Percentiles rank a stretch among this genome's conserved stretches.
Evolutionary conservation across 2,329 filamentous ascomycete species (phyloP).

Genomic region (Aspergillus udagawae): DNA sequence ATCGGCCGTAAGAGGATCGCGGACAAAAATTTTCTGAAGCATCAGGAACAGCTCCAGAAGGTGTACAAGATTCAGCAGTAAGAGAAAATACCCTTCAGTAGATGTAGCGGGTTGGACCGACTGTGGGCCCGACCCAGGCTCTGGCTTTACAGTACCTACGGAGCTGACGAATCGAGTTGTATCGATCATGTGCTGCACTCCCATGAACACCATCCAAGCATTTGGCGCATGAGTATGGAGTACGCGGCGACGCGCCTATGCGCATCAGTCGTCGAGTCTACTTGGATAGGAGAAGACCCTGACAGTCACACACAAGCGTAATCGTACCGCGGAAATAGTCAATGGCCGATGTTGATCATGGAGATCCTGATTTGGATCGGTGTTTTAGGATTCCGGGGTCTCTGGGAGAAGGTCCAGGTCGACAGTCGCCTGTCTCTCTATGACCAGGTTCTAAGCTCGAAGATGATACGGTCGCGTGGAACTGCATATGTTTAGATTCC

Average conservation of each 20-base stretch:
- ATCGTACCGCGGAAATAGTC: background rate
- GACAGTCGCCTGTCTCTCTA: too few relatives aligned
- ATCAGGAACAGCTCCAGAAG: background rate
- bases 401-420: background rate
- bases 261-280: background rate
- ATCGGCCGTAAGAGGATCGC: background rate
- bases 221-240: background rate
- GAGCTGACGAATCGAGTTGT: background rate
- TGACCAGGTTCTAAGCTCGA: too few relatives aligned
- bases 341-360: background rate
- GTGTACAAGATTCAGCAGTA: background rate
- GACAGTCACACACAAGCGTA: background rate
- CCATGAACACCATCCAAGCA: background rate
- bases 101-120: background rate
- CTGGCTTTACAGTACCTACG: background rate
- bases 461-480: too few relatives aligned
- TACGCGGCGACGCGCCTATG: background rate
- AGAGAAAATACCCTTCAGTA: background rate
- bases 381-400: background rate
- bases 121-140: background rate
- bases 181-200: background rate
- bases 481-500: too few relatives aligned
- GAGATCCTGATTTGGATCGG: background rate
- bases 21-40: background rate
- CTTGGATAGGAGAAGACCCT: background rate